phyloP scores from a whole-genome alignment of 371 early-diverging fungal species.

The Rhizopus delemar region DNA sequence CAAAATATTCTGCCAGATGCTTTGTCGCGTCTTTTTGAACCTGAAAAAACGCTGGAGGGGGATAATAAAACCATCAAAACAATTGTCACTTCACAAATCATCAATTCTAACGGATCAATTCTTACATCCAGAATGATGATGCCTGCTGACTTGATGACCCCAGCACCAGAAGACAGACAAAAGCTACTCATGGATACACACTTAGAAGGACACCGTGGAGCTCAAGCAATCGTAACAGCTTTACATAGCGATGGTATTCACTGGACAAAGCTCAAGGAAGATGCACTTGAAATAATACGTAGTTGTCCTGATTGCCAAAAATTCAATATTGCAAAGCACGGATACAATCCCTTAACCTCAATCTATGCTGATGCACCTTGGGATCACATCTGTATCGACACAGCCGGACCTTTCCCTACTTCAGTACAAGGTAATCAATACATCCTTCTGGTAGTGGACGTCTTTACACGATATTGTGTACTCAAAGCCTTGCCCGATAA shows the following conservation, averaged over 20 bases:
- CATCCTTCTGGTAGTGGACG: not conserved
- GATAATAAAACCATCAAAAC: not conserved
- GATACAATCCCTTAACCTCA: not conserved
- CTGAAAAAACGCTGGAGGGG: conserved; percentile 8
- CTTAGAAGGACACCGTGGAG: not conserved
- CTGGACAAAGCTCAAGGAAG: conserved; percentile 7
- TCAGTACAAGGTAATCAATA: conserved; percentile 2
- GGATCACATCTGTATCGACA: conserved; percentile 1
- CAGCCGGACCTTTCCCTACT: too few species aligned
- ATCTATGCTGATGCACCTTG: not conserved
- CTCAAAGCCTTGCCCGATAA: too few species aligned
- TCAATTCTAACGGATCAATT: not conserved
- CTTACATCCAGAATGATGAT: not conserved
- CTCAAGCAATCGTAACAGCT: not conserved
- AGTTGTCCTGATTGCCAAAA: not conserved
- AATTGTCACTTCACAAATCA: not conserved
- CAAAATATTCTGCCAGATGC: conserved; percentile 16
- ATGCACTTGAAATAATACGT: not conserved
- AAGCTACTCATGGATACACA: not conserved
- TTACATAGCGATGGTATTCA: not conserved
- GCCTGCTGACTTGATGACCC: not conserved
- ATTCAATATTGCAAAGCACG: not conserved
- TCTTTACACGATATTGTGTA: not conserved
- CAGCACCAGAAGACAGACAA: not conserved
- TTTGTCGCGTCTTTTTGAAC: conserved; percentile 8